Percentiles rank a stretch among this genome's conserved stretches.
Conservation (phyloP, 2,329 filamentous ascomycete species). For the Trichoderma guizhouense region DNA sequence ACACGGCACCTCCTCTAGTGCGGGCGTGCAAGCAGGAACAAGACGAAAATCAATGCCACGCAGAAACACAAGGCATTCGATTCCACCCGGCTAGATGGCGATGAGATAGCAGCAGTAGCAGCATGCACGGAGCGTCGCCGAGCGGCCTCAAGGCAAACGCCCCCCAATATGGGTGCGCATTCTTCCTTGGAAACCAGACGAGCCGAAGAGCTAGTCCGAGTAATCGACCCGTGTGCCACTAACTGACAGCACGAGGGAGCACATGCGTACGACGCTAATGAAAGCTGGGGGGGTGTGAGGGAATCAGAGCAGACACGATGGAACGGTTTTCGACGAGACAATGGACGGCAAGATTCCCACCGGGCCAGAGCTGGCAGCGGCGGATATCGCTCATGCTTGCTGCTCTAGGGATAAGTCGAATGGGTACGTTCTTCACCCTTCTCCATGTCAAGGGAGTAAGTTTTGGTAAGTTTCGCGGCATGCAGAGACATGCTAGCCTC, state of each 20-base stretch:
- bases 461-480: neutral
- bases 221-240: conserved; percentile 9
- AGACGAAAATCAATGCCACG: conserved; percentile 16
- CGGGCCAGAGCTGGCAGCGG: neutral
- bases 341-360: neutral
- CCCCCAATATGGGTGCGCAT: neutral
- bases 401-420: neutral
- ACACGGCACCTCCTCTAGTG: conserved; percentile 26
- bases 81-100: conserved; percentile 12
- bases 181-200: conserved; percentile 4
- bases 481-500: conserved; percentile 4
- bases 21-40: conserved; percentile 24
- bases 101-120: conserved; percentile 11
- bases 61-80: conserved; percentile 8
- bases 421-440: neutral
- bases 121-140: conserved; percentile 4
- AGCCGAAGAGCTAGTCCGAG: neutral
- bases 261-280: neutral
- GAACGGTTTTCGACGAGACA: conserved; percentile 9
- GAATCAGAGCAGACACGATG: neutral
- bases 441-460: neutral
- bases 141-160: neutral
- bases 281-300: conserved; percentile 13
- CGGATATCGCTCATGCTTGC: conserved; percentile 4
- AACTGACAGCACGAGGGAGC: conserved; percentile 8